Conservation (phyloP, 805 yeast species). For the Ogataea chonburiensis region DNA sequence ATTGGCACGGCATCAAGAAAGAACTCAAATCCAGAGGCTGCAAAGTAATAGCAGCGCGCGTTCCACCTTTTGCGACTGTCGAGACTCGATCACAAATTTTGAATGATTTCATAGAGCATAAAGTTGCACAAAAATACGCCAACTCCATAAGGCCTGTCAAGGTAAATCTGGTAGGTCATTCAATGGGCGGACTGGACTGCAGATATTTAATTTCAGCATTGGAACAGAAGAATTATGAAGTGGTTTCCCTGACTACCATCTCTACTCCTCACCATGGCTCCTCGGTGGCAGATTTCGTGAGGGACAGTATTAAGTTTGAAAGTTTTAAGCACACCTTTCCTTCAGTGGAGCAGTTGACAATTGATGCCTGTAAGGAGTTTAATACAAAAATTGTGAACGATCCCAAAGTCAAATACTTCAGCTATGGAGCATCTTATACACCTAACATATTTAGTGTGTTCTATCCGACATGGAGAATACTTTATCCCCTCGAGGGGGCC, state of each 20-base stretch:
- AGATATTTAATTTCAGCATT: conserved; percentile 67
- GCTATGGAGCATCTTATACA: conserved; percentile 74
- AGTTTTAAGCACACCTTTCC: conserved; percentile 29
- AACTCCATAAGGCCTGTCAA: conserved; percentile 38
- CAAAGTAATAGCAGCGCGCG: conserved; percentile 67
- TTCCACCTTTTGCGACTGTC: conserved; percentile 80
- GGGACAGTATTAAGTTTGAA: conserved; percentile 28
- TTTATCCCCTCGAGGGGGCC: conserved; percentile 49
- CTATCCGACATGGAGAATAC: conserved; percentile 60
- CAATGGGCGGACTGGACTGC: conserved; percentile 93
- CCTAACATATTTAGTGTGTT: conserved; percentile 67
- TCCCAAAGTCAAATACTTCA: conserved; percentile 67
- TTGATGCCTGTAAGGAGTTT: conserved; percentile 49
- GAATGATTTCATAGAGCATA: conserved; percentile 45
- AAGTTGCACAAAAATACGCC: conserved; percentile 27
- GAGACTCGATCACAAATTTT: conserved; percentile 62
- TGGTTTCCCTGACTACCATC: conserved; percentile 76
- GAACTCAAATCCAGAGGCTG: conserved; percentile 63
- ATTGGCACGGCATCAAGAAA: conserved; percentile 79
- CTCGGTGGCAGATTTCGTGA: conserved; percentile 71
- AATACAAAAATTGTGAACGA: conserved; percentile 53
- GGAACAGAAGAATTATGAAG: conserved; percentile 47
- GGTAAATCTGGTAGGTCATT: conserved; percentile 79
- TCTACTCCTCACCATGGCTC: conserved; percentile 91
- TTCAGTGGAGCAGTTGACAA: conserved; percentile 64